Conservation (phyloP, 345 rosid species). For the Cardamine chenopodiifolia region DNA sequence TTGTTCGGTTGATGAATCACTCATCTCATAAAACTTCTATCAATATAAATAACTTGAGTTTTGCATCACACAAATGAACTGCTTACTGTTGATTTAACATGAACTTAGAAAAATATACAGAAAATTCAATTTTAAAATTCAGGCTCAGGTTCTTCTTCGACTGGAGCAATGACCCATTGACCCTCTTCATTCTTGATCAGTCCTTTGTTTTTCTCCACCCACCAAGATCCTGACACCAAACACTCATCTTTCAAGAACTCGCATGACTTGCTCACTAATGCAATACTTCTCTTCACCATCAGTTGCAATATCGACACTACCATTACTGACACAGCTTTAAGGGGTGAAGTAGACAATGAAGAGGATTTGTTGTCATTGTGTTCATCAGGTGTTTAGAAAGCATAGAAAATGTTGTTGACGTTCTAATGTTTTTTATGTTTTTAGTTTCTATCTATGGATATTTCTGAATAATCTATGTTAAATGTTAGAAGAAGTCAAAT, state of each 20-base stretch:
- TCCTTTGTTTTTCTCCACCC: slow-evolving; percentile 93
- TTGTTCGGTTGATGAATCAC: slow-evolving; percentile 29
- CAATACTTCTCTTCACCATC: slow-evolving; percentile 79
- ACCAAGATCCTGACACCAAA: slow-evolving; percentile 80
- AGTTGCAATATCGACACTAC: slow-evolving; percentile 63
- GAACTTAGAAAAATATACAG: not conserved
- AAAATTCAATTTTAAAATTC: slow-evolving; percentile 39
- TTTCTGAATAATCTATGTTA: slow-evolving; percentile 14
- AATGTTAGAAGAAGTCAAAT: slow-evolving; percentile 17
- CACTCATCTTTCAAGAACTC: slow-evolving; percentile 72
- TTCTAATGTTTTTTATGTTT: slow-evolving; percentile 8
- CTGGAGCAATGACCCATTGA: slow-evolving; percentile 61
- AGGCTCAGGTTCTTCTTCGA: slow-evolving; percentile 67
- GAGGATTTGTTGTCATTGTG: slow-evolving; percentile 36
- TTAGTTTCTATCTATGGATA: slow-evolving; percentile 16
- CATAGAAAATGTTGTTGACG: slow-evolving; percentile 27
- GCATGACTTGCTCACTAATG: slow-evolving; percentile 78
- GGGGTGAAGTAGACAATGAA: slow-evolving; percentile 35
- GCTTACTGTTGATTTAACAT: not conserved
- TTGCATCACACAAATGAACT: not conserved
- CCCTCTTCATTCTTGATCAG: slow-evolving; percentile 58
- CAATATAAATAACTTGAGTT: slow-evolving; percentile 19
- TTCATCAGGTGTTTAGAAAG: slow-evolving; percentile 41
- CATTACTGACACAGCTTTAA: slow-evolving; percentile 51
- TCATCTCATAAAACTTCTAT: slow-evolving; percentile 4